Evolutionary conservation across 345 rosid genomes (phyloP).

Genomic region (Hibiscus syriacus): DNA sequence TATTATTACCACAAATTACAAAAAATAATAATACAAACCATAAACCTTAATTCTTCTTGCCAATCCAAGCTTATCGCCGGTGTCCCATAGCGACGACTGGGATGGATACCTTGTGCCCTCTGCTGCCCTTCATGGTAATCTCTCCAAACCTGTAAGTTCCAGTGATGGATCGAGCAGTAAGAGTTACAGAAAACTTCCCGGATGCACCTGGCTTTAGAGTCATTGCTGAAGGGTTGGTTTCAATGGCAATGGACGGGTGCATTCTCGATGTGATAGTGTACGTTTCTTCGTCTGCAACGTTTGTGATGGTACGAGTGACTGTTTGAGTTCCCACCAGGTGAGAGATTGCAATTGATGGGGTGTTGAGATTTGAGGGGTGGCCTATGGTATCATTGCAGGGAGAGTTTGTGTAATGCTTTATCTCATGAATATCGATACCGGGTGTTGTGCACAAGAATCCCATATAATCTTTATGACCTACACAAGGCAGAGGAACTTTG

Average conservation of each 20-base stretch:
- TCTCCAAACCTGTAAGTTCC: slow-evolving; percentile 83
- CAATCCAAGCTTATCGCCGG: slow-evolving; percentile 33
- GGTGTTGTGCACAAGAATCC: slow-evolving; percentile 96
- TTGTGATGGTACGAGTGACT: slow-evolving; percentile 66
- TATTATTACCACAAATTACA: slow-evolving; percentile 46
- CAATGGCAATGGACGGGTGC: slow-evolving; percentile 79
- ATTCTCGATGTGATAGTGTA: slow-evolving; percentile 65
- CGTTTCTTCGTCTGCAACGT: slow-evolving; percentile 85
- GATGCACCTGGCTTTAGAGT: slow-evolving; percentile 68
- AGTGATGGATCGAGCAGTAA: slow-evolving; percentile 55
- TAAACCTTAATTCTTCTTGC: not conserved
- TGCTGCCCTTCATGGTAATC: slow-evolving; percentile 74
- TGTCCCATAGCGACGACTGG: slow-evolving; percentile 85
- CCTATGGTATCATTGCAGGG: slow-evolving; percentile 74
- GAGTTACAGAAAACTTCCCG: slow-evolving; percentile 52
- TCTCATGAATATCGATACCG: slow-evolving; percentile 61
- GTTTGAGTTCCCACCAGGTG: slow-evolving; percentile 63
- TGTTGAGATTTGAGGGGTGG: slow-evolving; percentile 78
- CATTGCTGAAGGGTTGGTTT: slow-evolving; percentile 77
- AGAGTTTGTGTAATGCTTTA: slow-evolving; percentile 56
- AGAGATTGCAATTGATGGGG: slow-evolving; percentile 78
- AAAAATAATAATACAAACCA: slow-evolving; percentile 51
- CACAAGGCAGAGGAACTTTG: not conserved
- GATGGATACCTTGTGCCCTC: slow-evolving; percentile 82
- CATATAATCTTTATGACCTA: slow-evolving; percentile 79